Evolutionary conservation across 1,139 yeast genomes (phyloP).

Genomic region (Pneumocystis wakefieldiae): DNA sequence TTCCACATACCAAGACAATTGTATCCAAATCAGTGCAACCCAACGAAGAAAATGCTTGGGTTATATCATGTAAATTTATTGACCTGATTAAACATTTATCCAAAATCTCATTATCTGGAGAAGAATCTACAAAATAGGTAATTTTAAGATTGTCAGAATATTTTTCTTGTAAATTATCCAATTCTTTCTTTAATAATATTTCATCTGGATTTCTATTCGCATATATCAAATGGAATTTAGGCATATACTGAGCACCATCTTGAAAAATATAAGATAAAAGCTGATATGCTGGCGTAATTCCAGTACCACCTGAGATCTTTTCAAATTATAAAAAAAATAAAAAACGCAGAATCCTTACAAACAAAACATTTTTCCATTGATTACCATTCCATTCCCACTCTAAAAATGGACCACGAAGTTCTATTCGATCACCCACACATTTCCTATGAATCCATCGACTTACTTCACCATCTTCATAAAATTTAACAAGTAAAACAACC

Average conservation of each 20-base stretch:
- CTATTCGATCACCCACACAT: slow-evolving; percentile 1
- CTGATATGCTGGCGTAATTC: slow-evolving; percentile 7
- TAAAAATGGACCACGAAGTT: slow-evolving; percentile 1
- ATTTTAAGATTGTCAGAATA: slow-evolving; percentile 1
- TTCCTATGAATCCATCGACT: slow-evolving; percentile 10
- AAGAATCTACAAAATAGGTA: slow-evolving; percentile 4
- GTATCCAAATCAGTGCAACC: neutral
- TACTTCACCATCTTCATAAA: slow-evolving; percentile 8
- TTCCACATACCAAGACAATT: slow-evolving; percentile 8
- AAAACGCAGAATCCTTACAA: neutral
- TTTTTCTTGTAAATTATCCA: neutral
- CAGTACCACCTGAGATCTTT: slow-evolving; percentile 8
- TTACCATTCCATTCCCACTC: slow-evolving; percentile 2
- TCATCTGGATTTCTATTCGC: slow-evolving; percentile 2
- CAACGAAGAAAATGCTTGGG: neutral
- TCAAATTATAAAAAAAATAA: neutral
- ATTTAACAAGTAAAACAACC: slow-evolving; percentile 6
- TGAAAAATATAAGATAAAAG: slow-evolving; percentile 2
- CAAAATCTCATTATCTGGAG: neutral
- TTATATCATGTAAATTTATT: neutral
- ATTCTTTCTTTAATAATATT: slow-evolving; percentile 3
- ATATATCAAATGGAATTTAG: slow-evolving; percentile 4
- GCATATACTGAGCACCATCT: neutral
- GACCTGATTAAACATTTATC: neutral
- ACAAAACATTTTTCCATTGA: neutral